Percentiles rank a stretch among this genome's conserved stretches.
These are phyloP conservation scores for Ustanciosporium gigantosporum DNA, from an alignment of 1,284 basidiomycete genomes.

Conservation along the genomic window DNA sequence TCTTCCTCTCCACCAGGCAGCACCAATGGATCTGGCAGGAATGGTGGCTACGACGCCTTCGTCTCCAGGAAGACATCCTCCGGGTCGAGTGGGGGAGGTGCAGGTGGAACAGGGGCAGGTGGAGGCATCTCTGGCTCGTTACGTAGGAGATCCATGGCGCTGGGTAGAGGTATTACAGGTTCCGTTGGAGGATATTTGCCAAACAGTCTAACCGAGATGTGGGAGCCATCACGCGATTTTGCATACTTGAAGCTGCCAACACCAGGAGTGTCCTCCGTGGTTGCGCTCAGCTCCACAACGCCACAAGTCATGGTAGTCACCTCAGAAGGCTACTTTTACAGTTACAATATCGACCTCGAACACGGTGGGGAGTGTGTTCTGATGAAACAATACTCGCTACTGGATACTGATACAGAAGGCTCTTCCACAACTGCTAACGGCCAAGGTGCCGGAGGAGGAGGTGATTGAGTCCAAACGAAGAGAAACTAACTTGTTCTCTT, in stretches of 20 bases:
- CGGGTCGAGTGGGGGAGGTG: conserved; percentile 1
- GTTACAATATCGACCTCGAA: conserved; percentile 93
- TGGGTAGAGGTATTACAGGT: conserved; percentile 41
- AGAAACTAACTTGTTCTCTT: too few relatives aligned
- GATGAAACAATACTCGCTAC: conserved; percentile 69
- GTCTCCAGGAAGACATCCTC: conserved; percentile 53
- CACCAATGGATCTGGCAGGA: conserved; percentile 4
- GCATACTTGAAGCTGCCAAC: conserved; percentile 87
- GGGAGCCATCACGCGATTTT: conserved; percentile 95
- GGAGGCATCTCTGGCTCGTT: conserved; percentile 9
- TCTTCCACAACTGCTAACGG: background rate
- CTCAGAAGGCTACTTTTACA: conserved; percentile 91
- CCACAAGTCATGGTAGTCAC: conserved; percentile 97
- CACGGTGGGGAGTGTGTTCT: conserved; percentile 92
- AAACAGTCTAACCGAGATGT: conserved; percentile 87
- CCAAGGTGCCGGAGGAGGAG: too few relatives aligned
- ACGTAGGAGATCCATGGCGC: conserved; percentile 69
- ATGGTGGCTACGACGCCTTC: conserved; percentile 61
- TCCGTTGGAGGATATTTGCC: conserved; percentile 89
- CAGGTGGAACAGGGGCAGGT: background rate
- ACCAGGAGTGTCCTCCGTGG: conserved; percentile 66
- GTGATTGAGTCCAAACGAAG: too few relatives aligned
- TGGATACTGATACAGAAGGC: conserved; percentile 8
- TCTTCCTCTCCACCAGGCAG: conserved; percentile 15
- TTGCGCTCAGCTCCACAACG: conserved; percentile 67